Conservation (phyloP, 805 yeast species). For the Groenewaldozyma tartarivorans region DNA sequence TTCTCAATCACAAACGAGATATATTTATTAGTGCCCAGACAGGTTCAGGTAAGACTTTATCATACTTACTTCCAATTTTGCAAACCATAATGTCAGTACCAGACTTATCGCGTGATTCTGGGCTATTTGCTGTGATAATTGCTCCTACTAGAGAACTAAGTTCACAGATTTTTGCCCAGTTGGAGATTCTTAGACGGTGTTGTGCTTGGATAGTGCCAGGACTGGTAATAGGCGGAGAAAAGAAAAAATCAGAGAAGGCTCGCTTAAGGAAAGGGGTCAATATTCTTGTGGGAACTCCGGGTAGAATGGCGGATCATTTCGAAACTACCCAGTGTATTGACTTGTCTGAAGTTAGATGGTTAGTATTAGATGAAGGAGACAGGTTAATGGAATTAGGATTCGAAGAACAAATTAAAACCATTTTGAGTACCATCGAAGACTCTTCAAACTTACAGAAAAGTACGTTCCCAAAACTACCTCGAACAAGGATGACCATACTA, state of each 20-base stretch:
- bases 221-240: constrained; percentile 95
- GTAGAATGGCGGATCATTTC: constrained; percentile 88
- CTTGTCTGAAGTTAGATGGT: constrained; percentile 65
- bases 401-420: constrained; percentile 81
- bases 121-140: constrained; percentile 79
- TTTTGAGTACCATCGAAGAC: constrained; percentile 49
- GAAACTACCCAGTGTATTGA: constrained; percentile 77
- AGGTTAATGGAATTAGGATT: constrained; percentile 91
- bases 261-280: constrained; percentile 92
- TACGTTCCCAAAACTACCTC: constrained; percentile 52
- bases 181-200: constrained; percentile 56
- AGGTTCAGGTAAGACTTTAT: constrained; percentile 94
- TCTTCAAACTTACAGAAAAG: constrained; percentile 32
- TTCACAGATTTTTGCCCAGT: constrained; percentile 73
- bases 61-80: constrained; percentile 77
- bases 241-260: constrained; percentile 94
- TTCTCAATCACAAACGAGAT: constrained; percentile 44
- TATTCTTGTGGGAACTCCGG: constrained; percentile 95
- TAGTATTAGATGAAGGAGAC: constrained; percentile 96
- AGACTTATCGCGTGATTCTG: constrained; percentile 50
- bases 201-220: constrained; percentile 92
- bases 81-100: constrained; percentile 53
- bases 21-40: constrained; percentile 93
- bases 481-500: constrained; percentile 60
- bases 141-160: constrained; percentile 96